Conservation (phyloP, 2,329 filamentous ascomycete genomes). For the Hypoxylon sp. region DNA sequence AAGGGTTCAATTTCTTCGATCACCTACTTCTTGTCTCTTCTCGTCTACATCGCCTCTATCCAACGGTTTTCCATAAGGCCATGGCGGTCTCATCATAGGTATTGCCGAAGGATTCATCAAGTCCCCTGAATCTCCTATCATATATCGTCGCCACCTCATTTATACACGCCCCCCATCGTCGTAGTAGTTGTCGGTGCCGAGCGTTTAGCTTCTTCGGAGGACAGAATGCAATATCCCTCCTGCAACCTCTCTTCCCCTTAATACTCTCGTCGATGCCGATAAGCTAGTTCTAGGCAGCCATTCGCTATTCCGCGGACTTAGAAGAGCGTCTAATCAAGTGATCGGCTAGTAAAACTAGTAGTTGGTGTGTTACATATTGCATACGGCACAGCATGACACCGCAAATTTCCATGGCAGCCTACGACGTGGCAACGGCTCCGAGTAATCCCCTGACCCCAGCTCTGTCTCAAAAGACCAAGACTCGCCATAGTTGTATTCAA, state of each 20-base stretch:
- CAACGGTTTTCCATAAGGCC: background rate
- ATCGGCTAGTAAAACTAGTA: background rate
- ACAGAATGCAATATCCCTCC: background rate
- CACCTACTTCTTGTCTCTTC: background rate
- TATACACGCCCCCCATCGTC: background rate
- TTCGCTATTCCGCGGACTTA: background rate
- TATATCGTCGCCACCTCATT: background rate
- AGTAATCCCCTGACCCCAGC: background rate
- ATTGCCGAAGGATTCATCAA: background rate
- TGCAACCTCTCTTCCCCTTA: background rate
- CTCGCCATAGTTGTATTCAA: background rate
- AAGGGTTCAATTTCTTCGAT: background rate
- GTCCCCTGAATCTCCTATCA: background rate
- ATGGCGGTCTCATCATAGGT: background rate
- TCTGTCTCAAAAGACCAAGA: background rate
- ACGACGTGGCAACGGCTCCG: background rate
- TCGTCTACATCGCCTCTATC: background rate
- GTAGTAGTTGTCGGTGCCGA: background rate
- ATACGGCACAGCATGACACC: conserved; percentile 24
- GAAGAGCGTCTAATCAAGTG: conserved; percentile 2
- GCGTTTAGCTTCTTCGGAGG: background rate
- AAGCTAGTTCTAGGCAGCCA: background rate
- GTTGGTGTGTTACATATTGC: conserved; percentile 18
- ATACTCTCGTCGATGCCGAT: background rate
- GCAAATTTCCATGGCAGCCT: background rate